Percentiles rank a stretch among this genome's conserved stretches.
These are phyloP conservation scores for Prunus mongolica DNA, from an alignment of 306 rosid genomes.

Conservation along the genomic window DNA sequence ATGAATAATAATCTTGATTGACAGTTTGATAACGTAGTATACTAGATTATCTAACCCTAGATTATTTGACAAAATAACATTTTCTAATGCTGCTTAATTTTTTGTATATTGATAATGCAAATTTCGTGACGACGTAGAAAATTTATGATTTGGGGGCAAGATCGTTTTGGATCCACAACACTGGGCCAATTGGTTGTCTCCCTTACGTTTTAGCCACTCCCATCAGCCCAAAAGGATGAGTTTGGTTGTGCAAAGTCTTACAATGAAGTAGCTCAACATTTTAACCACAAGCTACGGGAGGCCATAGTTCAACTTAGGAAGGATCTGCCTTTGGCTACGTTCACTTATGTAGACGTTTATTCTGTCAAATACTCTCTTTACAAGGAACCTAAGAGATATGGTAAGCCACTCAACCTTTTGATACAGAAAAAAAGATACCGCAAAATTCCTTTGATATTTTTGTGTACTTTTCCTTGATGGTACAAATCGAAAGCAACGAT, in stretches of 20 bases:
- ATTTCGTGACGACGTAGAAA: conserved; percentile 17
- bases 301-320: conserved; percentile 36
- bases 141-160: conserved; percentile 43
- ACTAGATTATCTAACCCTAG: too few species aligned
- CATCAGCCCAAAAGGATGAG: conserved; percentile 23
- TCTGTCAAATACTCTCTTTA: conserved; percentile 31
- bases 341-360: conserved; percentile 49
- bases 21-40: too few species aligned
- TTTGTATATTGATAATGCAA: too few species aligned
- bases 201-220: conserved; percentile 1
- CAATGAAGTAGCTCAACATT: conserved; percentile 48
- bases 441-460: too few species aligned
- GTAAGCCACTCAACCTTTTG: conserved; percentile 17
- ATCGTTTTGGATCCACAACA: conserved; percentile 64
- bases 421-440: not conserved
- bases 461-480: too few species aligned
- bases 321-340: conserved; percentile 42
- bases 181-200: conserved; percentile 66
- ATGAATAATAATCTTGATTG: too few species aligned
- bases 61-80: too few species aligned
- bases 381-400: conserved; percentile 33
- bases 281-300: conserved; percentile 43
- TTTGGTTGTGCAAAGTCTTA: conserved; percentile 45
- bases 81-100: too few species aligned
- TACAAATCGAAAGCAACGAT: too few species aligned